Base-by-base conservation (phyloP, 495 filamentous ascomycete species). In the Sordaria brevicollis region DNA sequence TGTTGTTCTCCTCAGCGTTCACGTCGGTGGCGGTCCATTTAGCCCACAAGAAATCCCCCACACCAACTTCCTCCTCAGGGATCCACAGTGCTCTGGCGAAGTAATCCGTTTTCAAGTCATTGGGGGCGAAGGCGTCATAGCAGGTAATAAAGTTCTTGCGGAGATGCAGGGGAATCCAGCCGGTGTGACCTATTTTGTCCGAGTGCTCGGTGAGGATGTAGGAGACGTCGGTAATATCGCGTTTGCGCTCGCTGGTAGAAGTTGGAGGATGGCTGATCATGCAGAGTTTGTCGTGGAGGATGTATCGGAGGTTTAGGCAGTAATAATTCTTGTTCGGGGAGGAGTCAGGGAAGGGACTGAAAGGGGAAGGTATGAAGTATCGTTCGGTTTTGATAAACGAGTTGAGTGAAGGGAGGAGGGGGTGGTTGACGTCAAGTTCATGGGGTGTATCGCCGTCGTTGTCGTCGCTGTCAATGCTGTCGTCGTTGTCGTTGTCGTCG, bases 391-490 rank as follows among this genome's bases (percentile, higher is more conserved):
- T n/a, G n/a, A n/a, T n/a, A 5, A 62, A 62, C 49, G 49, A 62
- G 49, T 15, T 6, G 49, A 31, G 25, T 17, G 17, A 11, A 8
- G 49, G 49, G 10, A 31, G 35, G 35, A 7, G 35, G 35, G 35
- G 49, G 13, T 29, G 49, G 25, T 21, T 29, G 25, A 25, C 21
- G 21, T 6, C 25, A 62, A 62, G 13, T 36, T 36, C 4, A n/a
- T 36, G 35, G 35, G 3, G 8, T 10, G 35, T 7, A 10, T 7
- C 35, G 11, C 35, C 65, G 68, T 35, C 34, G 17, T 25, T 31
- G 11, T 36, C 5, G 67, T 69, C 19, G 74, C 21, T 4, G 41
- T 69, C 3, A 71, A 68, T 35, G n/a, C n/a, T n/a, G 72, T 68
- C 21, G 72, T 67, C n/a, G 73, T 69, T 10, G 65, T 15, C 8